Evolutionary conservation across 805 yeast genomes (phyloP).

Genomic region (Metschnikowia noctiluminum): DNA sequence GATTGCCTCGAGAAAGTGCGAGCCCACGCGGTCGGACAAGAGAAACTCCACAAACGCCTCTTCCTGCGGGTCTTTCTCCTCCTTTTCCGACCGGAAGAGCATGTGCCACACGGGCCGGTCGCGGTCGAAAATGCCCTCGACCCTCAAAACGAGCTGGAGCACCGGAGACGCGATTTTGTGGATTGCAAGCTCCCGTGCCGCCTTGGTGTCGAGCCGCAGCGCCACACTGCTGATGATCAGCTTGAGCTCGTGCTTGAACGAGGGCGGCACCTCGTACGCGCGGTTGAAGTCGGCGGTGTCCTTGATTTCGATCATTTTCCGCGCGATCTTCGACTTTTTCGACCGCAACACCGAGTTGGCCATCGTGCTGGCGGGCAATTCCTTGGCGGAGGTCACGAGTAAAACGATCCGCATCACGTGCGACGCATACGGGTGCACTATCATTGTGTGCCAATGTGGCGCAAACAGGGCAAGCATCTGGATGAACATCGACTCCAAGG

Average conservation of each 20-base stretch:
- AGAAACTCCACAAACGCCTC: conserved; percentile 81
- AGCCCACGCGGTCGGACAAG: conserved; percentile 85
- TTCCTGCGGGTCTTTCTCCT: conserved; percentile 55
- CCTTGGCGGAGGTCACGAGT: conserved; percentile 71
- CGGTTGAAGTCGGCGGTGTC: conserved; percentile 70
- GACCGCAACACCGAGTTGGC: conserved; percentile 75
- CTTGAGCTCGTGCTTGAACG: conserved; percentile 60
- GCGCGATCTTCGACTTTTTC: conserved; percentile 79
- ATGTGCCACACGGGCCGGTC: conserved; percentile 69
- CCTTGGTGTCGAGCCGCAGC: conserved; percentile 31
- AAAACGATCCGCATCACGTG: conserved; percentile 77
- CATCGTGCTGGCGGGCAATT: conserved; percentile 67
- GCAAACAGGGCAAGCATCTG: conserved; percentile 65
- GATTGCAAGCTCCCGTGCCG: conserved; percentile 68
- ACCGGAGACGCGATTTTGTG: conserved; percentile 87
- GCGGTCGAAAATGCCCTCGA: conserved; percentile 77
- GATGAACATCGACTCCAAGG: conserved; percentile 66
- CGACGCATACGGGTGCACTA: conserved; percentile 78
- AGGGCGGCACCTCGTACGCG: conserved; percentile 64
- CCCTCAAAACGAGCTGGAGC: conserved; percentile 68
- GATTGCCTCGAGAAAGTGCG: conserved; percentile 80
- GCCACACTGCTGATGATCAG: conserved; percentile 44
- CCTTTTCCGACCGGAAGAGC: conserved; percentile 50
- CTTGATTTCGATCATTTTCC: conserved; percentile 87
- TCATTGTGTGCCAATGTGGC: conserved; percentile 57